These are phyloP conservation scores for Apium graveolens DNA, from an alignment of 129 eudicot species.

Conservation along the genomic window DNA sequence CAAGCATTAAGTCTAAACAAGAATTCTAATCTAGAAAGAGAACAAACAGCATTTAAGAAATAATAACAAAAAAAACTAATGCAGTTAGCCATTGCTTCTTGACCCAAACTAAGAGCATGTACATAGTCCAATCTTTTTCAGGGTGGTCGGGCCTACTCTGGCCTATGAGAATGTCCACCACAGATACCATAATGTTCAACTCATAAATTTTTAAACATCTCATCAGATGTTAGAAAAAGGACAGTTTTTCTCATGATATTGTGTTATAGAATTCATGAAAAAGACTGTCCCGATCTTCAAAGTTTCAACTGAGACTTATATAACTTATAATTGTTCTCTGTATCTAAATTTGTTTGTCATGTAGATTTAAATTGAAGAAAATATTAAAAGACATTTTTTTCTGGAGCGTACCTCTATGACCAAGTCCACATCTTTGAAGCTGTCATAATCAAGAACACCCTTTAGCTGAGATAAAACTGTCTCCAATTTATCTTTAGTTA, in stretches of 20 bases:
- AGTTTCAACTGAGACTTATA: neutral
- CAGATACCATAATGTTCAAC: no score
- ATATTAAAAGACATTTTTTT: neutral
- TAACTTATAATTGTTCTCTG: neutral
- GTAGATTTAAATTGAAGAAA: neutral
- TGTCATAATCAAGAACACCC: slow-evolving; percentile 43
- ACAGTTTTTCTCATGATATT: neutral
- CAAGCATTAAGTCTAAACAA: no score
- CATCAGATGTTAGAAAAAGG: neutral
- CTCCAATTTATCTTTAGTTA: slow-evolving; percentile 27
- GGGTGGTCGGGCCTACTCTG: no score
- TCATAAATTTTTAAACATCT: neutral
- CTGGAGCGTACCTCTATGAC: slow-evolving; percentile 40
- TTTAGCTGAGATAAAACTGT: slow-evolving; percentile 26
- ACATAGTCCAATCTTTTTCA: no score
- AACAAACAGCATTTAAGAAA: no score
- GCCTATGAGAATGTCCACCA: no score
- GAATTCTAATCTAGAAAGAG: no score
- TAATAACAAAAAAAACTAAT: no score
- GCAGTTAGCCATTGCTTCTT: no score
- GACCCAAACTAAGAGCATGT: no score
- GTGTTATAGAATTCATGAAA: neutral
- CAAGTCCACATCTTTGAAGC: slow-evolving; percentile 50
- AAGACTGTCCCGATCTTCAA: neutral
- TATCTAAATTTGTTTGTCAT: neutral